A percentile compares a stretch with the other conserved stretches of the same genome.
Evolutionary conservation across 2,329 filamentous ascomycete species (phyloP).

Genomic region (Fusarium sp.): DNA sequence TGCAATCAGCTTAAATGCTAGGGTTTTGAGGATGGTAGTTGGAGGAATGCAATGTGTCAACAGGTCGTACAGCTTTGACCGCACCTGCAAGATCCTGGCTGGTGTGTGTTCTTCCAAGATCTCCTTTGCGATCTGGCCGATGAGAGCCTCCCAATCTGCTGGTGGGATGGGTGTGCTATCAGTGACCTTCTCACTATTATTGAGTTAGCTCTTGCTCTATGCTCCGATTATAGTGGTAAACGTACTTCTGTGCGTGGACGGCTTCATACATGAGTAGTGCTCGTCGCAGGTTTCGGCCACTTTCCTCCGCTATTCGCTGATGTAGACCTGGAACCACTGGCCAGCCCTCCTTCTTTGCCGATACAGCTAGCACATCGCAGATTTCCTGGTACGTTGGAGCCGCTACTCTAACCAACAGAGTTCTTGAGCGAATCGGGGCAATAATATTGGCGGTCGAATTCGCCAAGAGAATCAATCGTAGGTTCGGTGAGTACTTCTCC

Average conservation of each 20-base stretch:
- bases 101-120: slow-evolving; percentile 96
- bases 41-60: slow-evolving; percentile 97
- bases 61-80: slow-evolving; percentile 95
- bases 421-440: slow-evolving; percentile 94
- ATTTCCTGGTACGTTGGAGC: slow-evolving; percentile 91
- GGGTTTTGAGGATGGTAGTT: slow-evolving; percentile 91
- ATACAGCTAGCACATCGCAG: slow-evolving; percentile 76
- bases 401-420: slow-evolving; percentile 89
- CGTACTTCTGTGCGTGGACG: slow-evolving; percentile 96
- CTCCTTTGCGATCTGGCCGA: slow-evolving; percentile 89
- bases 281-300: slow-evolving; percentile 88
- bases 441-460: slow-evolving; percentile 99
- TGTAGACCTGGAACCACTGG: slow-evolving; percentile 81
- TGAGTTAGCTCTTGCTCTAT: slow-evolving; percentile 47
- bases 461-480: slow-evolving; percentile 90
- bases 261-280: slow-evolving; percentile 97
- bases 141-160: slow-evolving; percentile 95
- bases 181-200: slow-evolving; percentile 83
- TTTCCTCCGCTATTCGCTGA: slow-evolving; percentile 87
- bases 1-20: slow-evolving; percentile 92
- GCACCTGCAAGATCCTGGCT: slow-evolving; percentile 85
- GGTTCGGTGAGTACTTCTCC: slow-evolving; percentile 98
- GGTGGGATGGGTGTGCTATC: slow-evolving; percentile 91
- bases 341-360: slow-evolving; percentile 86
- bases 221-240: slow-evolving; percentile 8